phyloP scores from a whole-genome alignment of 1,284 basidiomycete species.

The Chiua sp. region DNA sequence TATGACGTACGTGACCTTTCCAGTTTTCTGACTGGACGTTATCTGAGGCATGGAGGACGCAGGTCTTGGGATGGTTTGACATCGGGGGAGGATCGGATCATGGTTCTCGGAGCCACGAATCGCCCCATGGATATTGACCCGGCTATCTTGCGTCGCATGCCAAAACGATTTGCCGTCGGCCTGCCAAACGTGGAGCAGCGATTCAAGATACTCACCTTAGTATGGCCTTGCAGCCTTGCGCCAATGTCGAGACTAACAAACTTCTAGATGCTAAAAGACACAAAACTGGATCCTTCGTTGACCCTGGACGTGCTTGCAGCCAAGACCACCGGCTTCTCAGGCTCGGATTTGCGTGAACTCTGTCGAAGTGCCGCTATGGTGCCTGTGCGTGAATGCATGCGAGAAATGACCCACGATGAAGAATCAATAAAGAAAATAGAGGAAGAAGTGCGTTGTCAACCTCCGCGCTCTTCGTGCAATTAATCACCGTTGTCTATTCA shows the following conservation, averaged over 20 bases:
- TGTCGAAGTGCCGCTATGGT: slow-evolving; percentile 94
- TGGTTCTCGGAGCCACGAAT: slow-evolving; percentile 97
- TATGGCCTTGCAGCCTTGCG: slow-evolving; percentile 41
- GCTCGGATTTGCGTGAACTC: slow-evolving; percentile 94
- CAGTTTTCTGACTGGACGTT: neutral
- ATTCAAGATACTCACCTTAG: slow-evolving; percentile 87
- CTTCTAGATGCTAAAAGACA: slow-evolving; percentile 84
- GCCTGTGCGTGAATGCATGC: slow-evolving; percentile 88
- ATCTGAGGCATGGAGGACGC: slow-evolving; percentile 4
- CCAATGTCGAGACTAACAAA: neutral
- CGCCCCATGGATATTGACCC: slow-evolving; percentile 95
- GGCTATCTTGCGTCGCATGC: slow-evolving; percentile 96
- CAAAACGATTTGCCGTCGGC: slow-evolving; percentile 93
- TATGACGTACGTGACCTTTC: slow-evolving; percentile 80
- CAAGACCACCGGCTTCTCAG: slow-evolving; percentile 82
- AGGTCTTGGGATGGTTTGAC: slow-evolving; percentile 98
- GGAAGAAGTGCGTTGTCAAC: slow-evolving; percentile 51
- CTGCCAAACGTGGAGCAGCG: slow-evolving; percentile 87
- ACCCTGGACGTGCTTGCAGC: slow-evolving; percentile 71
- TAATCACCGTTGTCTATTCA: slow-evolving; percentile 33
- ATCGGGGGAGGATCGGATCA: slow-evolving; percentile 83
- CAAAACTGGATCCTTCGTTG: slow-evolving; percentile 71
- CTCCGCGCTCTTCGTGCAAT: neutral
- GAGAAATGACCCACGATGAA: slow-evolving; percentile 58
- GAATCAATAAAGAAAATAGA: slow-evolving; percentile 58